A percentile compares a stretch with the other conserved stretches of the same genome.
phyloP scores from a whole-genome alignment of 495 filamentous ascomycete species.

The Diplogelasinospora grovesii region DNA sequence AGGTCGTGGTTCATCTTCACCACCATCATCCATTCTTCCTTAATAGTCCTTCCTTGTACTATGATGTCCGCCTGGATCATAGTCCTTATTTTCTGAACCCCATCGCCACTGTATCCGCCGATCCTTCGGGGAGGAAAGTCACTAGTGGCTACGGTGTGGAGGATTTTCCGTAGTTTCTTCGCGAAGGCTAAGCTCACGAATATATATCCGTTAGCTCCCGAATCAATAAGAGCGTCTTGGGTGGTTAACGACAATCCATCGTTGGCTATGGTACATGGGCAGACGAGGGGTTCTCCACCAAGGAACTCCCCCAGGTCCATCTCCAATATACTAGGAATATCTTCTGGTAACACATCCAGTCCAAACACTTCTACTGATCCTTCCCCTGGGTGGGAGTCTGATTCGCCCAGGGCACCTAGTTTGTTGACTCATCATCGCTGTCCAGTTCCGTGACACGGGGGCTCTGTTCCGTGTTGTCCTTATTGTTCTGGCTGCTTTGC shows the following conservation, averaged over 20 bases:
- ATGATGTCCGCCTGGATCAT: neutral
- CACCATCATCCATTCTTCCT: neutral
- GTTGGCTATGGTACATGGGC: neutral
- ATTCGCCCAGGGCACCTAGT: constrained; percentile 2
- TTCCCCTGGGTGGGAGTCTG: neutral
- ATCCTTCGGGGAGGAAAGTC: neutral
- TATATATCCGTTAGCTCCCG: constrained; percentile 1
- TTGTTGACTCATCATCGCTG: too few species aligned
- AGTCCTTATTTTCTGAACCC: neutral
- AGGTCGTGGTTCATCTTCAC: neutral
- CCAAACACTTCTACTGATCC: too few species aligned
- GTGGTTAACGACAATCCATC: constrained; percentile 1
- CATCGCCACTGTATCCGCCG: neutral
- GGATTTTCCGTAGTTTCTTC: neutral
- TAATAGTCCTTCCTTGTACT: neutral
- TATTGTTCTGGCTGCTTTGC: too few species aligned
- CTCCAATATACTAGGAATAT: too few species aligned
- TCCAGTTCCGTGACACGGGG: too few species aligned
- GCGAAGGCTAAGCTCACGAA: neutral
- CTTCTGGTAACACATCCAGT: too few species aligned
- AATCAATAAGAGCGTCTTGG: neutral
- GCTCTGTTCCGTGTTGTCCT: too few species aligned
- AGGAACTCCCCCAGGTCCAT: neutral
- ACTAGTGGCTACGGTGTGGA: neutral
- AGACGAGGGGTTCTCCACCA: neutral